Conservation (phyloP, 1,284 basidiomycete genomes). For the Trichosporon sp. region DNA sequence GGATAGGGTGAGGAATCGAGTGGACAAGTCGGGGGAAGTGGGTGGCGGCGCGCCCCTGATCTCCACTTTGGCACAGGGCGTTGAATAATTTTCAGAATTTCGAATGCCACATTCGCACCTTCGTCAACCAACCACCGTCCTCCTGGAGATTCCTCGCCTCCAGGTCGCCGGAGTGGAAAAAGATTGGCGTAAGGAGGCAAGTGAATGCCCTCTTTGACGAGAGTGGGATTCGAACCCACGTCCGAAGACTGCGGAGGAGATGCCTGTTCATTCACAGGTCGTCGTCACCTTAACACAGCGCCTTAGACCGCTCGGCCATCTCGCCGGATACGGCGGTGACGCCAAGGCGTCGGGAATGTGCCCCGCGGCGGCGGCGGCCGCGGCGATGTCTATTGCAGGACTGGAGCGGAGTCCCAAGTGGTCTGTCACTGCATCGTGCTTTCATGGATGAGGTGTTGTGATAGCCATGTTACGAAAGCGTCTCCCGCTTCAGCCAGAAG, state of each 20-base stretch:
- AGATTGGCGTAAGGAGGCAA: conserved; percentile 10
- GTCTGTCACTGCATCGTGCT: too few relatives aligned
- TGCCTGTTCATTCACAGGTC: too few relatives aligned
- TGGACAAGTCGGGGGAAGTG: neutral
- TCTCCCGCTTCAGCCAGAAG: neutral
- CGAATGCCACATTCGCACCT: neutral
- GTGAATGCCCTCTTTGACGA: conserved; percentile 9
- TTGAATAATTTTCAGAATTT: neutral
- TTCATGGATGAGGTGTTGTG: too few relatives aligned
- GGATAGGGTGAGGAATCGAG: neutral
- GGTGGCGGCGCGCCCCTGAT: neutral
- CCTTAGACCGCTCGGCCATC: conserved; percentile 31
- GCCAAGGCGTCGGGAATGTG: too few relatives aligned
- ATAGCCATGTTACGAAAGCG: too few relatives aligned
- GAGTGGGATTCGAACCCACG: conserved; percentile 14
- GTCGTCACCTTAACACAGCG: conserved; percentile 31
- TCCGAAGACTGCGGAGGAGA: conserved; percentile 12
- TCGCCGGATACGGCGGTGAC: conserved; percentile 15
- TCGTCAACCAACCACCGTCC: neutral
- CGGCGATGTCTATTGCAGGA: too few relatives aligned
- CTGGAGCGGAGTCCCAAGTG: too few relatives aligned
- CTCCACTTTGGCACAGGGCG: neutral
- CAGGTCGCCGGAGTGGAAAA: neutral
- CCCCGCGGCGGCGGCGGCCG: too few relatives aligned
- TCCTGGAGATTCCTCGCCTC: neutral